These are phyloP conservation scores for Xylaria sp. DNA, from an alignment of 2,329 filamentous ascomycete genomes.

Conservation along the genomic window DNA sequence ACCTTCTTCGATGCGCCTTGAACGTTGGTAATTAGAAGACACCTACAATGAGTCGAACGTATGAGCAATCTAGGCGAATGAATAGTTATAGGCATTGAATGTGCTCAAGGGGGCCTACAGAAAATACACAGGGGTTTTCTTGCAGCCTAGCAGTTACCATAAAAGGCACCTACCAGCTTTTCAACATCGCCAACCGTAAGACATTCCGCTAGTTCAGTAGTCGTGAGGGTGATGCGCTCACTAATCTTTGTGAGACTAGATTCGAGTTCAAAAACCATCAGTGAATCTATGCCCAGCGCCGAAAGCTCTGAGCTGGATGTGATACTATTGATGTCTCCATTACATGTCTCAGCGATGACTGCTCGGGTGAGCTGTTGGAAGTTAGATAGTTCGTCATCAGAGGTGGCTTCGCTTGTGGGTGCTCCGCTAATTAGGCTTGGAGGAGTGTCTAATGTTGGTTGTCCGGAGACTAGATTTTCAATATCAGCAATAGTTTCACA, in stretches of 20 bases:
- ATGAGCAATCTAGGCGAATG: too few relatives aligned
- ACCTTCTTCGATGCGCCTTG: too few relatives aligned
- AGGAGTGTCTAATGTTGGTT: constrained; percentile 1
- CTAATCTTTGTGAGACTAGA: constrained; percentile 23
- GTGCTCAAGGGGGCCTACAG: not conserved
- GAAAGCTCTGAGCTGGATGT: constrained; percentile 24
- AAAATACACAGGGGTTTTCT: not conserved
- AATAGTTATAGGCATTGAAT: too few relatives aligned
- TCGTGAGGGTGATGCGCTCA: constrained; percentile 15
- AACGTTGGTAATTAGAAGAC: too few relatives aligned
- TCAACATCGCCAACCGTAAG: constrained; percentile 33
- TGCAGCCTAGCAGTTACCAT: constrained; percentile 6
- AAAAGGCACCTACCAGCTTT: constrained; percentile 31
- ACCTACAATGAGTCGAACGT: too few relatives aligned
- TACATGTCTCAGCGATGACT: constrained; percentile 1
- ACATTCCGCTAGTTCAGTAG: constrained; percentile 24
- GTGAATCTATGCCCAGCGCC: constrained; percentile 29
- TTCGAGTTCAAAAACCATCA: constrained; percentile 33
- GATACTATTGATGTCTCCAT: constrained; percentile 18
- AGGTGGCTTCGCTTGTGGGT: constrained; percentile 15
- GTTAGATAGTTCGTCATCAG: constrained; percentile 1
- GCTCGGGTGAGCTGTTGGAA: too few relatives aligned
- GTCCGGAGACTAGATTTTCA: not conserved
- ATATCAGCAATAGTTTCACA: not conserved
- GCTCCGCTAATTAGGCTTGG: constrained; percentile 1